These are phyloP conservation scores for Aspergillus brunneoviolaceus DNA, from an alignment of 2,329 filamentous ascomycete species.

Conservation along the genomic window DNA sequence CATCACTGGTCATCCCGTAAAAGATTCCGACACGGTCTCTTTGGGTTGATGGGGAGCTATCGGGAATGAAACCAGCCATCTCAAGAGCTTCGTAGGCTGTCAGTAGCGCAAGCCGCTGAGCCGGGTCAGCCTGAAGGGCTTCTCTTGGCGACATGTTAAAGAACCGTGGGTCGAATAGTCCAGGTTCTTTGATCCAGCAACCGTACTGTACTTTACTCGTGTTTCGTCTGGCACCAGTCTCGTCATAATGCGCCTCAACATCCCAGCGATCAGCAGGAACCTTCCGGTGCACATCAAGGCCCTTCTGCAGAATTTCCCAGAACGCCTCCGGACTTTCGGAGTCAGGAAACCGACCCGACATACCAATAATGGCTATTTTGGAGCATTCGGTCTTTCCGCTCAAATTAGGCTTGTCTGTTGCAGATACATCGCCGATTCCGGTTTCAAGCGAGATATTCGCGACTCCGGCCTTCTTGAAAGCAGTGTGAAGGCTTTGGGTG, in stretches of 20 bases:
- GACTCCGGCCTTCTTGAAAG: slow-evolving; percentile 32
- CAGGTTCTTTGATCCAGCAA: slow-evolving; percentile 73
- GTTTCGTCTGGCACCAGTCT: slow-evolving; percentile 70
- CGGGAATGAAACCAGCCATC: slow-evolving; percentile 75
- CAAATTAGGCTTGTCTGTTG: slow-evolving; percentile 22
- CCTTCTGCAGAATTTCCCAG: slow-evolving; percentile 73
- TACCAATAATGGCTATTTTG: slow-evolving; percentile 83
- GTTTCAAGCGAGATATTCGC: slow-evolving; percentile 28
- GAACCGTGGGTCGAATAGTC: slow-evolving; percentile 77
- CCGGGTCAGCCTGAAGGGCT: slow-evolving; percentile 76
- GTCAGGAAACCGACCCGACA: slow-evolving; percentile 74
- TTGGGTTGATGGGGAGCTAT: slow-evolving; percentile 67
- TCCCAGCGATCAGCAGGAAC: slow-evolving; percentile 71
- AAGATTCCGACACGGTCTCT: slow-evolving; percentile 68
- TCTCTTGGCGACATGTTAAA: slow-evolving; percentile 86
- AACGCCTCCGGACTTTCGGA: slow-evolving; percentile 69
- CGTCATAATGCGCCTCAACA: slow-evolving; percentile 68
- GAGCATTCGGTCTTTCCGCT: slow-evolving; percentile 42
- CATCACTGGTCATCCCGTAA: slow-evolving; percentile 74
- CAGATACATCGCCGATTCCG: slow-evolving; percentile 26
- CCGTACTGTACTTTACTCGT: slow-evolving; percentile 75
- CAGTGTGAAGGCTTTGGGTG: slow-evolving; percentile 32
- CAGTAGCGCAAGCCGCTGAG: slow-evolving; percentile 73
- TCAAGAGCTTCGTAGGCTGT: slow-evolving; percentile 81
- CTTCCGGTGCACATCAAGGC: slow-evolving; percentile 66